These are phyloP conservation scores for Gamsiella multidivaricata DNA, from an alignment of 192 early-diverging fungal genomes.

Conservation along the genomic window DNA sequence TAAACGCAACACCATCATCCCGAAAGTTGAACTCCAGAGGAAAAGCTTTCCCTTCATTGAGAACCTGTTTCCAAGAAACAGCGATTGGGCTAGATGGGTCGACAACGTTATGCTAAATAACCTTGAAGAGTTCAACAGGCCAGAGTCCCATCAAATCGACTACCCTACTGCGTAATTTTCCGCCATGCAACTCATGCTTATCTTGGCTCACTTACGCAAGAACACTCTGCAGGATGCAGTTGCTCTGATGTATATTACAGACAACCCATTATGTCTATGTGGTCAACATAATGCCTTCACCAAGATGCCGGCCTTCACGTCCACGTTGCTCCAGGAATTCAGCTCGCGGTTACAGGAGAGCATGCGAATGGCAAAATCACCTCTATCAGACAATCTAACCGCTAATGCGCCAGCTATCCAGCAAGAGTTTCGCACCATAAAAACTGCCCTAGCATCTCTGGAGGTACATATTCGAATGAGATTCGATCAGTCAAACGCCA, in stretches of 20 bases:
- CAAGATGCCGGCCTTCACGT: background rate
- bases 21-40: background rate
- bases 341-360: background rate
- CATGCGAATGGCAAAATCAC: background rate
- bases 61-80: background rate
- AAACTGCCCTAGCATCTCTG: background rate
- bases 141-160: background rate
- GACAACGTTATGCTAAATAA: background rate
- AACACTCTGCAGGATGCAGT: constrained; percentile 15
- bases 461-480: no score
- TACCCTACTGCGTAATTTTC: background rate
- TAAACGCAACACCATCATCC: constrained; percentile 8
- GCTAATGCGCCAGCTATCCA: background rate
- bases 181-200: background rate
- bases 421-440: background rate
- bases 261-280: background rate
- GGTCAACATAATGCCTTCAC: background rate
- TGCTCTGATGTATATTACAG: background rate
- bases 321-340: background rate
- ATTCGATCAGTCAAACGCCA: no score
- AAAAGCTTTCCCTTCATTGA: constrained; percentile 22
- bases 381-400: background rate
- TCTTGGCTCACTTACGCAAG: constrained; percentile 17
- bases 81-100: background rate
- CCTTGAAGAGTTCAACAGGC: background rate